phyloP scores from a whole-genome alignment of 495 filamentous ascomycete species.

The Aspergillus coremiiformis region DNA sequence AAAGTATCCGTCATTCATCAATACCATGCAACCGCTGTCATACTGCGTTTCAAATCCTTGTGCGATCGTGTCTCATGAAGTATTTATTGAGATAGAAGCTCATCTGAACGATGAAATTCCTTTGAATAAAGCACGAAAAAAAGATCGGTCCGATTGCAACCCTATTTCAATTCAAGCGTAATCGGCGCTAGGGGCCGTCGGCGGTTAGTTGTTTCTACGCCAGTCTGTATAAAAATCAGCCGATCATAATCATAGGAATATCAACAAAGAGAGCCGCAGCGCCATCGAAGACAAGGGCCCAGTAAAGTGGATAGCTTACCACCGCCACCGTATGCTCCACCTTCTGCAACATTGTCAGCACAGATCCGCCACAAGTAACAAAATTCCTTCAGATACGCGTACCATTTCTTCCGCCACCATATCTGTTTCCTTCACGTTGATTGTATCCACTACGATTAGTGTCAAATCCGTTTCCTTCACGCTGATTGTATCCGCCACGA shows the following conservation, averaged over 20 bases:
- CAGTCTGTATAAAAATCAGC: conserved; percentile 26
- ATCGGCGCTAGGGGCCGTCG: background rate
- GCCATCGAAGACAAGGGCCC: background rate
- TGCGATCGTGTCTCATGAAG: conserved; percentile 12
- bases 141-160: background rate
- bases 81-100: background rate
- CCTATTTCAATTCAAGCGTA: background rate
- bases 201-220: conserved; percentile 24
- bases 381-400: no score
- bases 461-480: no score
- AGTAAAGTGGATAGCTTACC: conserved; percentile 21
- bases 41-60: conserved; percentile 11
- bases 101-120: background rate
- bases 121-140: conserved; percentile 2
- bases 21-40: conserved; percentile 12
- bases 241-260: background rate
- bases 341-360: conserved; percentile 16
- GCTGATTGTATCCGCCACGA: conserved; percentile 38
- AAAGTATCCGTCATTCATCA: conserved; percentile 8
- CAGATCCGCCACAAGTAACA: no score
- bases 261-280: background rate
- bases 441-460: no score
- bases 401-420: conserved; percentile 32
- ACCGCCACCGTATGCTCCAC: conserved; percentile 20
- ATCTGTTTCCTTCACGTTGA: no score